Base-by-base conservation (phyloP, 179 eudicot species). In the Silene vulgaris region DNA sequence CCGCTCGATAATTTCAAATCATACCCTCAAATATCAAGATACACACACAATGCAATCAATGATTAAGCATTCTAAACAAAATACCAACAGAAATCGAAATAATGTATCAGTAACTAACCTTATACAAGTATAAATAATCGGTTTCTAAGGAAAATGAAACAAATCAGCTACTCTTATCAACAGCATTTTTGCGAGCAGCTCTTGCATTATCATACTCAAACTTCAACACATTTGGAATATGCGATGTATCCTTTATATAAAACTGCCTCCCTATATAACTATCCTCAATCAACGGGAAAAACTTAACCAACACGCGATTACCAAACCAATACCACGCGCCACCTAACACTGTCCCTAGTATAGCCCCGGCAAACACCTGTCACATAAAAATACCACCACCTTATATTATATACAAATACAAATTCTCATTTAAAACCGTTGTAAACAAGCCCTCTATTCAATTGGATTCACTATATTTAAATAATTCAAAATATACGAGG, bases 161-260 rank as follows among this genome's bases (percentile, higher is more conserved):
- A 75, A 77, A 80, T 89, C 87, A 28, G 76, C 60, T 60, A 26
- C 78, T 82, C 79, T 90, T 93, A 70, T 82, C 81, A 40, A 81
- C 76, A 4, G 68, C 78, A 30, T 86, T 86, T 21, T 80, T 87
- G 80, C 95, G 80, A 1, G 97, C 96, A 50, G 94, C 91, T 69
- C 96, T 78, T 0, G 97, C 97, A 78, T 94, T 92, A 65, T 90
- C 96, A 45, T 92, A 94, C 89, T 94, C 97, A 75, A 94, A 94
- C 85, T 87, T 88, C 89, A 94, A 77, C 68, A 89, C 92, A 81
- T 94, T 81, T 3, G 86, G 85, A 14, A 94, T 88, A 79, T 94
- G 98, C 4, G 96, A 90, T 37, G 96, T 90, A 79, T 92, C 98
- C 89, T 92, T 94, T 4, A 92, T 80, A 79, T 89, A 94, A 40